Conservation (phyloP, 2,329 filamentous ascomycete species). For the Parastagonospora avenae region DNA sequence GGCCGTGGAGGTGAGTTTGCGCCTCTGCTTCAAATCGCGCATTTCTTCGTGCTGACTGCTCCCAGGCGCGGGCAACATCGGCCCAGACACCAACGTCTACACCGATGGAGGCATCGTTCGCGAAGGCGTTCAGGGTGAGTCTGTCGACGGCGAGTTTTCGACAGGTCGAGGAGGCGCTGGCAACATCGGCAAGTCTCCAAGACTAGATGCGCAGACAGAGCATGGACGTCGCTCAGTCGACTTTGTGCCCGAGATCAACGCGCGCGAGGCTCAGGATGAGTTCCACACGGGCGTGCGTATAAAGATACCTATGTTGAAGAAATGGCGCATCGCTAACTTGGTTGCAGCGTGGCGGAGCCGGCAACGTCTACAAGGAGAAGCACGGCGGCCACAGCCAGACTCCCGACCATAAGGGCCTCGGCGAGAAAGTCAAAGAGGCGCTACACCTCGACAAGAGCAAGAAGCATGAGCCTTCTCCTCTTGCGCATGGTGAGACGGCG, state of each 20-base stretch:
- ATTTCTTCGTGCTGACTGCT: conserved; percentile 9
- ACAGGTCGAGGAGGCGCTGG: conserved; percentile 50
- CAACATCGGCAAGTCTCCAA: conserved; percentile 48
- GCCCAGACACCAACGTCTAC: conserved; percentile 55
- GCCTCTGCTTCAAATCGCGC: not conserved
- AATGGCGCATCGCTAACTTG: conserved; percentile 12
- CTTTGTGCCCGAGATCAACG: conserved; percentile 51
- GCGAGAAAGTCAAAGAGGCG: conserved; percentile 53
- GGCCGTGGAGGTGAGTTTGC: conserved; percentile 60
- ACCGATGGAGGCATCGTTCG: conserved; percentile 53
- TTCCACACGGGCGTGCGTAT: conserved; percentile 54
- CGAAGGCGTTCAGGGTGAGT: conserved; percentile 50
- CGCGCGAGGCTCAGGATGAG: conserved; percentile 48
- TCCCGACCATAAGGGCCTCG: conserved; percentile 44
- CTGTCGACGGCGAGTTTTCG: conserved; percentile 47
- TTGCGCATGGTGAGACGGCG: conserved; percentile 28
- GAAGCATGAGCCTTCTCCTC: conserved; percentile 37
- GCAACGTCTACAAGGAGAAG: conserved; percentile 56
- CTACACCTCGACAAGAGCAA: conserved; percentile 46
- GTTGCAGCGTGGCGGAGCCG: conserved; percentile 50
- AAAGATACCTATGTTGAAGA: not conserved
- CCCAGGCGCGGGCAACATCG: conserved; percentile 64
- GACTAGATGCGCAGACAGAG: conserved; percentile 22
- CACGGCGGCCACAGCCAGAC: conserved; percentile 52
- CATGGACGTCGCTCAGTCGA: conserved; percentile 44